Conservation (phyloP, 2,329 filamentous ascomycete species). For the Pleoardoris graminearum region DNA sequence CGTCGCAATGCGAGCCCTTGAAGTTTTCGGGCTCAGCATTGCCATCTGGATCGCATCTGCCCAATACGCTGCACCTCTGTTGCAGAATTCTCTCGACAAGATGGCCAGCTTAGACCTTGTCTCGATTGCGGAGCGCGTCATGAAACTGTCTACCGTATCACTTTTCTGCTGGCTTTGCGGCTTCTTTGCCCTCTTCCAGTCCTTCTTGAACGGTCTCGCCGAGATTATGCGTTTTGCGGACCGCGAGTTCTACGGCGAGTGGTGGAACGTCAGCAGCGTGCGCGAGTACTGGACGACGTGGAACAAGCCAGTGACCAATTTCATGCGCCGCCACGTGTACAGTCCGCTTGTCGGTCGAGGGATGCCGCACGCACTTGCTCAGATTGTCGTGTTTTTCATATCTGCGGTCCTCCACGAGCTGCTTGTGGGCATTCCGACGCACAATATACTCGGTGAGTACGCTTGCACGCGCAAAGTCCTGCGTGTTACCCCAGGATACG, state of each 20-base stretch:
- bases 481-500: background rate
- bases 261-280: conserved; percentile 86
- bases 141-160: conserved; percentile 95
- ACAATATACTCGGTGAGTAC: conserved; percentile 77
- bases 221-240: conserved; percentile 91
- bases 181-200: conserved; percentile 96
- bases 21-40: conserved; percentile 75
- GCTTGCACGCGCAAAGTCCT: background rate
- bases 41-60: conserved; percentile 96
- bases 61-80: conserved; percentile 88
- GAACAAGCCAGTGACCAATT: conserved; percentile 97
- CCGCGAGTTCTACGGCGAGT: conserved; percentile 92
- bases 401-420: conserved; percentile 91
- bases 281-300: conserved; percentile 92
- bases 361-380: conserved; percentile 71
- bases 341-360: conserved; percentile 84
- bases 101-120: conserved; percentile 78
- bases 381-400: conserved; percentile 81
- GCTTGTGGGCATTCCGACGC: conserved; percentile 89
- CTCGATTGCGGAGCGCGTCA: conserved; percentile 82
- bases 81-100: conserved; percentile 87
- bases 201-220: conserved; percentile 84
- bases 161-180: conserved; percentile 96
- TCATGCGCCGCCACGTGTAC: conserved; percentile 94
- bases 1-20: conserved; percentile 78